These are phyloP conservation scores for Thamnidium elegans DNA, from an alignment of 192 early-diverging fungal species.

Conservation along the genomic window DNA sequence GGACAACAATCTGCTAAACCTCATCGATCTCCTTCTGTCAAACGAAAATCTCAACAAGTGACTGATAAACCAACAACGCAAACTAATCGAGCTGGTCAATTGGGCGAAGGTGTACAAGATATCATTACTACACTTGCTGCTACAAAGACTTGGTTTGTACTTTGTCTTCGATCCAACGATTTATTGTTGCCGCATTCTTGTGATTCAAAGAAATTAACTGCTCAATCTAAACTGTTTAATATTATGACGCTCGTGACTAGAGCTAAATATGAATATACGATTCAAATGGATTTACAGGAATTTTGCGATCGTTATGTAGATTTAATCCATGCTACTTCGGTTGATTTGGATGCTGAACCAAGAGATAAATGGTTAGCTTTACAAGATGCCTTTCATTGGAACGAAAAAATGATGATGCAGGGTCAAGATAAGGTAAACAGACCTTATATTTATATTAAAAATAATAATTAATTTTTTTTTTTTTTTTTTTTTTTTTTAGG, in stretches of 20 bases:
- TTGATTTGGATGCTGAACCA: slow-evolving; percentile 31
- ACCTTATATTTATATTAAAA: background rate
- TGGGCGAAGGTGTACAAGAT: slow-evolving; percentile 45
- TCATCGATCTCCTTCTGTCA: slow-evolving; percentile 59
- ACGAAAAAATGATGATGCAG: slow-evolving; percentile 23
- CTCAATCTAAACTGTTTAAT: slow-evolving; percentile 66
- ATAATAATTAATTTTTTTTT: background rate
- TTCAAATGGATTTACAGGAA: slow-evolving; percentile 66
- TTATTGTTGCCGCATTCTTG: slow-evolving; percentile 53
- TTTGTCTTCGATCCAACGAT: slow-evolving; percentile 74
- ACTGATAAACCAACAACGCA: slow-evolving; percentile 44
- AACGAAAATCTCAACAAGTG: slow-evolving; percentile 38
- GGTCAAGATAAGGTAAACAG: slow-evolving; percentile 17
- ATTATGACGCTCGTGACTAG: slow-evolving; percentile 59
- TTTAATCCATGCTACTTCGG: slow-evolving; percentile 42
- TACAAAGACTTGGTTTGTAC: slow-evolving; percentile 69
- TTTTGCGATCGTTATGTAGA: slow-evolving; percentile 71
- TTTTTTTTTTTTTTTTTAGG: slow-evolving; percentile 28
- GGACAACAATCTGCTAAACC: slow-evolving; percentile 74
- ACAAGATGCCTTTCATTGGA: slow-evolving; percentile 15
- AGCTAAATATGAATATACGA: slow-evolving; percentile 72
- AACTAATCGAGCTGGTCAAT: slow-evolving; percentile 33
- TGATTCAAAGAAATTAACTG: slow-evolving; percentile 62
- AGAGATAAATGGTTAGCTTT: slow-evolving; percentile 38
- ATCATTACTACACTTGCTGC: slow-evolving; percentile 59